phyloP scores from a whole-genome alignment of 164 flowering plant genomes.

The Tinospora cordifolia region DNA sequence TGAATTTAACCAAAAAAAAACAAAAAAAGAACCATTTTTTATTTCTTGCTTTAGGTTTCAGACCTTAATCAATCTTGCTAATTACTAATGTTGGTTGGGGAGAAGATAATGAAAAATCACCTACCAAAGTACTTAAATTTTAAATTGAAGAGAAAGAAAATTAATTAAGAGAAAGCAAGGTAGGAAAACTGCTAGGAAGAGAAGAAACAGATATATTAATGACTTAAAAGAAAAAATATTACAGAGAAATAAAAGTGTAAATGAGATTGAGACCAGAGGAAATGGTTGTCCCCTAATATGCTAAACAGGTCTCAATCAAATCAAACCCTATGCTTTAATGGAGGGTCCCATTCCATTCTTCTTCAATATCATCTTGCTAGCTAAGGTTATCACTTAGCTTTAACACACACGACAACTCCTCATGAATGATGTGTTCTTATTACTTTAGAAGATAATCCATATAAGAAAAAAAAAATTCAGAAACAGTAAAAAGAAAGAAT shows the following conservation, averaged over 20 bases:
- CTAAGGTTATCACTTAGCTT: conserved; percentile 9
- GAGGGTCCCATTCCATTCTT: conserved; percentile 23
- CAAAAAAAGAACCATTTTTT: too few species aligned
- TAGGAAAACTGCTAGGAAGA: neutral
- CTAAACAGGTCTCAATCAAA: conserved; percentile 36
- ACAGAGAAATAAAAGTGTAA: neutral
- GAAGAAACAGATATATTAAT: neutral
- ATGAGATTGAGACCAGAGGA: conserved; percentile 17
- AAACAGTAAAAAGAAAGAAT: conserved; percentile 1
- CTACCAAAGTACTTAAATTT: neutral
- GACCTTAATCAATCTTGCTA: neutral
- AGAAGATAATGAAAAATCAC: neutral
- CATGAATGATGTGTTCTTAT: neutral
- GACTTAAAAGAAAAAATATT: too few species aligned
- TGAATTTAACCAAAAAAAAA: neutral
- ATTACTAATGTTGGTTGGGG: neutral
- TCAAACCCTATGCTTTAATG: conserved; percentile 21
- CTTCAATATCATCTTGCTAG: neutral
- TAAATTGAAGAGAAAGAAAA: neutral
- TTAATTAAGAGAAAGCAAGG: neutral
- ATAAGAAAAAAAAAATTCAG: neutral
- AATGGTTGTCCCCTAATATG: conserved; percentile 34
- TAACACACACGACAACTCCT: conserved; percentile 5
- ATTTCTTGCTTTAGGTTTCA: neutral
- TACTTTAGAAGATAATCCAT: too few species aligned